Conservation (phyloP, 2,329 filamentous ascomycete species). For the Ophiognomonia clavigignenti-juglandacearum region DNA sequence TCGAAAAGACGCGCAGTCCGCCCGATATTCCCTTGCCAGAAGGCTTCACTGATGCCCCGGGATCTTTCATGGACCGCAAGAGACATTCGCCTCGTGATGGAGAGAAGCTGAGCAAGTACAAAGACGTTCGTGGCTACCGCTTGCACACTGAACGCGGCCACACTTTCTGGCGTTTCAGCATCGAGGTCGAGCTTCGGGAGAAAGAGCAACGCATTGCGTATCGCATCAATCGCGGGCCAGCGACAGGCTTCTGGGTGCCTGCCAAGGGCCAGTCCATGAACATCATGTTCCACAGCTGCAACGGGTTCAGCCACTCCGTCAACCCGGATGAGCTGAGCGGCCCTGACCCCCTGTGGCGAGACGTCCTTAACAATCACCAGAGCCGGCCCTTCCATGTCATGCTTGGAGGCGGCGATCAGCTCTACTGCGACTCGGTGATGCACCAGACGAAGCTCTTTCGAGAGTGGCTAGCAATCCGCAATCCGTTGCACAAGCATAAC, state of each 20-base stretch:
- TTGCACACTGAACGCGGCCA: constrained; percentile 80
- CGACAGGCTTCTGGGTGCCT: constrained; percentile 92
- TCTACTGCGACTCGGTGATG: constrained; percentile 88
- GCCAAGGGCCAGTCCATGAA: constrained; percentile 85
- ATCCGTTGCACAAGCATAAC: constrained; percentile 72
- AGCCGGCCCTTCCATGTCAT: constrained; percentile 94
- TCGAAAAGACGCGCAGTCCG: constrained; percentile 59
- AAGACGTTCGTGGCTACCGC: constrained; percentile 75
- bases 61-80: constrained; percentile 49
- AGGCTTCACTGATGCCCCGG: constrained; percentile 43
- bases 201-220: constrained; percentile 86
- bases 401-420: constrained; percentile 94
- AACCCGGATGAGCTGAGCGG: constrained; percentile 79
- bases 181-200: constrained; percentile 80
- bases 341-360: constrained; percentile 94
- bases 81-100: constrained; percentile 61
- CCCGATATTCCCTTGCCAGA: constrained; percentile 39
- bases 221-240: constrained; percentile 86
- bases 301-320: constrained; percentile 82
- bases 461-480: constrained; percentile 79
- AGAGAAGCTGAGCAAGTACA: constrained; percentile 75
- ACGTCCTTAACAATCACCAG: constrained; percentile 90
- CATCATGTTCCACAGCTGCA: constrained; percentile 98
- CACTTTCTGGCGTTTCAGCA: constrained; percentile 96
- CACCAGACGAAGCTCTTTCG: constrained; percentile 70